Evolutionary conservation across 106 monocot genomes (phyloP).

Genomic region (Allium sativum): DNA sequence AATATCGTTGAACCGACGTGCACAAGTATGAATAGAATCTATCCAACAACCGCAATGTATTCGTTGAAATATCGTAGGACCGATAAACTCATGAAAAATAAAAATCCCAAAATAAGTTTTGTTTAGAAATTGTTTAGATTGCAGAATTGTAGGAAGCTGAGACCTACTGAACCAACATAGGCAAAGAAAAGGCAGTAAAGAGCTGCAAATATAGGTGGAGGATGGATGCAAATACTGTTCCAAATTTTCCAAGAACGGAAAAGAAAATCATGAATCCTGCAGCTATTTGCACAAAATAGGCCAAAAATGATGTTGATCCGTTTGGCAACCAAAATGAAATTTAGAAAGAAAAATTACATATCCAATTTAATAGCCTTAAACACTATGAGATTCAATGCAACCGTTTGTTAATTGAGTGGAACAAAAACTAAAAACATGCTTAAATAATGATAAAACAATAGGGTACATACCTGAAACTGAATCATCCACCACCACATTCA

Average conservation of each 20-base stretch:
- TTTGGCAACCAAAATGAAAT: no score
- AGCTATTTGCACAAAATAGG: no score
- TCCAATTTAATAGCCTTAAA: no score
- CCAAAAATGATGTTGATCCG: no score
- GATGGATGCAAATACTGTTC: slow-evolving; percentile 29
- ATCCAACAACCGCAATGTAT: slow-evolving; percentile 46
- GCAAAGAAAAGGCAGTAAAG: slow-evolving; percentile 58
- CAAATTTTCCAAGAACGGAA: slow-evolving; percentile 12
- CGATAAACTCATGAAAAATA: slow-evolving; percentile 43
- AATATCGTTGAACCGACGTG: slow-evolving; percentile 18
- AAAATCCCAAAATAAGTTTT: slow-evolving; percentile 47
- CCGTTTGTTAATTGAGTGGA: no score
- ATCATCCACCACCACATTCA: no score
- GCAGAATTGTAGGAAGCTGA: slow-evolving; percentile 55
- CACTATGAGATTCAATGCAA: no score
- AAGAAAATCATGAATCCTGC: no score
- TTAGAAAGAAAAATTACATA: no score
- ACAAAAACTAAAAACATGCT: no score
- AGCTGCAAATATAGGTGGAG: slow-evolving; percentile 46
- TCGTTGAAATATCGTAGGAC: slow-evolving; percentile 62
- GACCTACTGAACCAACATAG: slow-evolving; percentile 42
- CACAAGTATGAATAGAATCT: slow-evolving; percentile 36
- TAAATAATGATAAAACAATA: no score
- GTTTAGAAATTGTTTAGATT: slow-evolving; percentile 49
- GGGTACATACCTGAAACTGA: no score